Conservation (phyloP, 1,139 yeast species). For the Hemisphaericaspora subhashii region DNA sequence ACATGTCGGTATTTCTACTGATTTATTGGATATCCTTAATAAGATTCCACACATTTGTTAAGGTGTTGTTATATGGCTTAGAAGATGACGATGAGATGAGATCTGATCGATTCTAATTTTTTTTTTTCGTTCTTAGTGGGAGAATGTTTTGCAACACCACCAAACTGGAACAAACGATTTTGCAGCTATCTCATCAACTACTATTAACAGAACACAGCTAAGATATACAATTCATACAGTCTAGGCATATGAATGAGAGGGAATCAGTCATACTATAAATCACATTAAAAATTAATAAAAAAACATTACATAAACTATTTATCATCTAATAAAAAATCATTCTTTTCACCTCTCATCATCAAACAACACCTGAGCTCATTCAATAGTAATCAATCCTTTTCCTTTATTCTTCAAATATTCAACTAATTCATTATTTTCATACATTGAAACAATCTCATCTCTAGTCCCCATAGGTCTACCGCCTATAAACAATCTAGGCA, state of each 20-base stretch:
- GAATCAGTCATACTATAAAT: too few relatives aligned
- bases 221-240: too few relatives aligned
- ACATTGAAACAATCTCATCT: conserved; percentile 23
- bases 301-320: too few relatives aligned
- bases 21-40: conserved; percentile 7
- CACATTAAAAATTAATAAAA: too few relatives aligned
- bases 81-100: not conserved
- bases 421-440: conserved; percentile 21
- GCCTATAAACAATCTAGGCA: conserved; percentile 35
- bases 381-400: conserved; percentile 25
- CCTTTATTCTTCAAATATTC: conserved; percentile 26
- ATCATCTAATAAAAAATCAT: too few relatives aligned
- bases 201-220: too few relatives aligned
- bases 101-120: not conserved
- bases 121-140: not conserved
- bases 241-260: too few relatives aligned
- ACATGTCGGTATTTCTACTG: conserved; percentile 4
- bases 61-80: not conserved
- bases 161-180: too few relatives aligned
- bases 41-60: conserved; percentile 16
- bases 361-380: too few relatives aligned
- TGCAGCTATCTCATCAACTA: too few relatives aligned
- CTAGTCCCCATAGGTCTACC: conserved; percentile 32
- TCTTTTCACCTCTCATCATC: too few relatives aligned
- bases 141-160: too few relatives aligned